Percentiles rank a stretch among this genome's conserved stretches.
Evolutionary conservation across 148 eudicot species (phyloP).

Genomic region (Rhododendron simsii): DNA sequence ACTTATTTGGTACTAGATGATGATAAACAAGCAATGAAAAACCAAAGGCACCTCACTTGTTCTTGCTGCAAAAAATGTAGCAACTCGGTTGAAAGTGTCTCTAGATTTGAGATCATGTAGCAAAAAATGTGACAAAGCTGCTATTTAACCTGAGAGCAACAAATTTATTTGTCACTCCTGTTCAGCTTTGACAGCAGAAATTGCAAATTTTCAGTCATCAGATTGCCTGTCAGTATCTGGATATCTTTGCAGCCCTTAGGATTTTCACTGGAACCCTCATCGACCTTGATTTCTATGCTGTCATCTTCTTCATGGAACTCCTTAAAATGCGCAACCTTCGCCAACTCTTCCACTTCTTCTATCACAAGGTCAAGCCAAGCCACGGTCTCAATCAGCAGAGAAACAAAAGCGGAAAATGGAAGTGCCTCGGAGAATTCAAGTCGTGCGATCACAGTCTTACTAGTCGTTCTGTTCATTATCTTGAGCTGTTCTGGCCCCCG

Average conservation of each 20-base stretch:
- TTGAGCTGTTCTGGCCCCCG: background rate
- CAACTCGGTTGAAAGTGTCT: background rate
- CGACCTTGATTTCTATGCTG: background rate
- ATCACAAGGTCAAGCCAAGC: conserved; percentile 16
- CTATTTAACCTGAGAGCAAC: background rate
- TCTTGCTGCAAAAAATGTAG: background rate
- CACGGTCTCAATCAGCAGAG: conserved; percentile 15
- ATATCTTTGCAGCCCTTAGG: background rate
- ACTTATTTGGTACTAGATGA: background rate
- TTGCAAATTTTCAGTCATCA: conserved; percentile 1
- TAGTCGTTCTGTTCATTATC: background rate
- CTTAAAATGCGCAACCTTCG: conserved; percentile 16
- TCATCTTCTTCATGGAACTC: conserved; percentile 14
- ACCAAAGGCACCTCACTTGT: background rate
- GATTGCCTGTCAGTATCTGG: background rate
- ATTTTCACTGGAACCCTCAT: conserved; percentile 1
- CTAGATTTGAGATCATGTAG: background rate
- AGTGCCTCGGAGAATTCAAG: conserved; percentile 16
- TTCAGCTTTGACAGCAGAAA: conserved; percentile 9
- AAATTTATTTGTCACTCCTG: background rate
- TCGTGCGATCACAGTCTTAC: conserved; percentile 13
- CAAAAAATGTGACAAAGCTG: background rate
- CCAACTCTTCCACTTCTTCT: conserved; percentile 19
- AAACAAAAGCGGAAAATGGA: conserved; percentile 15
- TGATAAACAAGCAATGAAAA: background rate